Conservation (phyloP, 148 eudicot species). For the Cornus kousa region DNA sequence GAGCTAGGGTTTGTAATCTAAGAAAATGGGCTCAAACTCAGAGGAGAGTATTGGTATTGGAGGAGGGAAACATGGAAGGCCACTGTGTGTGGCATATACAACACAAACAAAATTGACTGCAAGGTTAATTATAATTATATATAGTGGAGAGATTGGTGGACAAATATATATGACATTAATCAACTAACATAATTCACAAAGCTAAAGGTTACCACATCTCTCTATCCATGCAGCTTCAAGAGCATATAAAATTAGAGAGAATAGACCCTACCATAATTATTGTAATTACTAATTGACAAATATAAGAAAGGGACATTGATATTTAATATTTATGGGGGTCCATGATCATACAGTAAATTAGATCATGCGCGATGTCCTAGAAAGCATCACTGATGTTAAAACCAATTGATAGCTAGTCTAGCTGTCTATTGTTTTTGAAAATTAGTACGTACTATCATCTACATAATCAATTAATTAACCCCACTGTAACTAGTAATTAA, state of each 20-base stretch:
- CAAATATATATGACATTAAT: neutral
- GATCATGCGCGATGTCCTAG: too few species aligned
- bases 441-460: too few species aligned
- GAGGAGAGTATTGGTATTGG: conserved; percentile 8
- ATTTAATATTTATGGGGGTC: too few species aligned
- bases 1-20: conserved; percentile 1
- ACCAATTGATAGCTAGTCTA: too few species aligned
- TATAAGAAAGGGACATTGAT: too few species aligned
- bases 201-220: conserved; percentile 6
- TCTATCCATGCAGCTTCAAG: conserved; percentile 6
- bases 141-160: too few species aligned
- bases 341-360: too few species aligned
- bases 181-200: neutral
- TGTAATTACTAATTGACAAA: neutral
- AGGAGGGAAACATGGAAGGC: conserved; percentile 43
- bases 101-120: conserved; percentile 20
- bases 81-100: conserved; percentile 23
- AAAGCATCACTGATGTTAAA: too few species aligned
- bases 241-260: neutral
- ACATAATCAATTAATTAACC: too few species aligned
- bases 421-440: too few species aligned
- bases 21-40: conserved; percentile 5
- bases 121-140: neutral
- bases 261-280: neutral
- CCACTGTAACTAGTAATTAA: too few species aligned